Evolutionary conservation across 345 rosid species (phyloP), one percentile per base, ranked within the genome.

Genomic region (Eucalyptus marginata): DNA sequence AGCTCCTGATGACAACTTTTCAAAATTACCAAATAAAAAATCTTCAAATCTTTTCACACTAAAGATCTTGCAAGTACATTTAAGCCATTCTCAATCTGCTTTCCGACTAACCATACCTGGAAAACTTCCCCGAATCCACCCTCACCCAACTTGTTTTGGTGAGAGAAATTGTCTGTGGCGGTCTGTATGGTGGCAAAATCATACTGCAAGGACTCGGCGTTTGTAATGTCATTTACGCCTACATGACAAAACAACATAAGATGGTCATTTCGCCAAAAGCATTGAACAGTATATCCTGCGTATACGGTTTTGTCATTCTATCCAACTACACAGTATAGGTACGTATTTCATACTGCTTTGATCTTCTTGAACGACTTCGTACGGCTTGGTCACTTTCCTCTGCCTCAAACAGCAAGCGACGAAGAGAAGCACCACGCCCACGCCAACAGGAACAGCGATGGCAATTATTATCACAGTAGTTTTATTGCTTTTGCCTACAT

Each of bases 51-150:
- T 54, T 54, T 54, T 54, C 22, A 54, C 8, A 52, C 50, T 49
- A 50, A 50, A 15, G 17, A 52, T 52, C 7, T 52, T 7, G 0
- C 24, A 52, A 0, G 22, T 5, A 15, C 58, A 54, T 20, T 20
- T 15, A 54, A 54, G 58, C 58, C 58, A 20, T 54, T 54, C 25
- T 52, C 58, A 52, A 52, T 52, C 24, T 52, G 7, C 8, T 52
- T 52, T 52, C 24, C 3, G 2, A 54, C 58, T 18, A 20, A 92
- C 93, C 92, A 44, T 89, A 94, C 94, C 93, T 92, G 93, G 89
- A 92, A 93, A 54, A 94, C 95, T 47, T 89, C 84, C 47, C 95
- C 96, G 54, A 93, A 94, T 83, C 95, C 96, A 22, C 96, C 96
- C 79, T 91, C 90, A 33, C 94, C 96, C 71, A 94, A 91, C 91